Conservation (phyloP, 73 alveolate species). For the Halteria grandinella region DNA sequence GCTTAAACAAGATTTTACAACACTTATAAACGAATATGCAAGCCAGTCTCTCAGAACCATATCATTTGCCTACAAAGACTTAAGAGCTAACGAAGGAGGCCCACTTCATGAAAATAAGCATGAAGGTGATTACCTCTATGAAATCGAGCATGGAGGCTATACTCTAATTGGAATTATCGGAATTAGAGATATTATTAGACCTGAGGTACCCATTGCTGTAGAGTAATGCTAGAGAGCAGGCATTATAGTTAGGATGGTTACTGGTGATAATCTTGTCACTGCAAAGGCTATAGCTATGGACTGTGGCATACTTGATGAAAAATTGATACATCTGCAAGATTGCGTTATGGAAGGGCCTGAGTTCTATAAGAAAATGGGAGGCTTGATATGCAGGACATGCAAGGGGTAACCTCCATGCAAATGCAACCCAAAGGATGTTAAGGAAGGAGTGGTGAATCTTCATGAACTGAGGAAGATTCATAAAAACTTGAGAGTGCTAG, state of each 20-base stretch:
- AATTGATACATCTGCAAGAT: constrained; percentile 37
- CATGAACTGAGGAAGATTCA: constrained; percentile 65
- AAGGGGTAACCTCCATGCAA: constrained; percentile 55
- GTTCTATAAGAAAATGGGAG: constrained; percentile 82
- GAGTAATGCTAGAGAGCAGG: constrained; percentile 82
- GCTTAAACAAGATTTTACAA: neutral
- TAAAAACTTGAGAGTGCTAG: constrained; percentile 84
- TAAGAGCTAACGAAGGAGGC: constrained; percentile 65
- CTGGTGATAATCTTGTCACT: constrained; percentile 93
- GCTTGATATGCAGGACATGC: constrained; percentile 77
- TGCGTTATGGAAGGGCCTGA: constrained; percentile 78
- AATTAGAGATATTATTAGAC: constrained; percentile 88
- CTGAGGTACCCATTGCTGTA: constrained; percentile 87
- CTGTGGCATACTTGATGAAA: constrained; percentile 77
- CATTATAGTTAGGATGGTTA: constrained; percentile 90
- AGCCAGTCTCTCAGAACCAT: constrained; percentile 80
- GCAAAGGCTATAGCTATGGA: constrained; percentile 94
- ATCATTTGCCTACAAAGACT: constrained; percentile 79
- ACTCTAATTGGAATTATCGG: constrained; percentile 87
- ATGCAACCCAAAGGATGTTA: constrained; percentile 76
- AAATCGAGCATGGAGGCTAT: constrained; percentile 54
- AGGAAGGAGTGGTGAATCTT: constrained; percentile 79
- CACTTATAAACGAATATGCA: constrained; percentile 82
- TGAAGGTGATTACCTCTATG: neutral
- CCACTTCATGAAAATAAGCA: constrained; percentile 47